A percentile compares a stretch with the other conserved stretches of the same genome.
phyloP scores from a whole-genome alignment of 2,329 filamentous ascomycete genomes.

The Fusarium longipes region DNA sequence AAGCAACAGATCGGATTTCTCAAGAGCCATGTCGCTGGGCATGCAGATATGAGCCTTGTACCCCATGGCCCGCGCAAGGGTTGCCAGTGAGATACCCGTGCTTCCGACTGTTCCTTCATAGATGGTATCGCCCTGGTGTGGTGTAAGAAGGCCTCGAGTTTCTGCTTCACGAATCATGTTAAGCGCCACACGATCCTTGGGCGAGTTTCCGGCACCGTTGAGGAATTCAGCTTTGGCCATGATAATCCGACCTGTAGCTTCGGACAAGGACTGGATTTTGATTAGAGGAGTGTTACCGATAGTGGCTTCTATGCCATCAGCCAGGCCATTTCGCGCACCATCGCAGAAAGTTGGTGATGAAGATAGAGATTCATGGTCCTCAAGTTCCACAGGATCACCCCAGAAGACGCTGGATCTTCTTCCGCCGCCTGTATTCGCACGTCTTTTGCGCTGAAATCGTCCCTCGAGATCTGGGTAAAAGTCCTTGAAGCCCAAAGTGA shows the following conservation, averaged over 20 bases:
- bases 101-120: conserved; percentile 98
- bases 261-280: conserved; percentile 84
- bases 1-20: conserved; percentile 89
- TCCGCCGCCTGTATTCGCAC: conserved; percentile 36
- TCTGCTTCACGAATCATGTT: conserved; percentile 90
- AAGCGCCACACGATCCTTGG: conserved; percentile 94
- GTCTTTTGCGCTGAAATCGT: conserved; percentile 64
- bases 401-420: conserved; percentile 60
- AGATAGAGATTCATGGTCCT: conserved; percentile 62
- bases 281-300: conserved; percentile 95
- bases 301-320: conserved; percentile 86
- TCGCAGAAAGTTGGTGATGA: conserved; percentile 38
- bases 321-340: conserved; percentile 57
- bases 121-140: conserved; percentile 88
- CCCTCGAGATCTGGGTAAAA: conserved; percentile 79
- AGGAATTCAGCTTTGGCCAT: conserved; percentile 96
- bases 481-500: conserved; percentile 83
- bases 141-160: conserved; percentile 77
- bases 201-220: conserved; percentile 92
- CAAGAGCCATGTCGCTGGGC: conserved; percentile 88
- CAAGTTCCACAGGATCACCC: conserved; percentile 62
- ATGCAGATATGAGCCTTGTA: conserved; percentile 97
- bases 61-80: conserved; percentile 85
- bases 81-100: conserved; percentile 94
- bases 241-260: conserved; percentile 88